Evolutionary conservation across 106 monocot genomes (phyloP), one percentile per base, ranked within the genome.

Genomic region (Apostasia ramifera): DNA sequence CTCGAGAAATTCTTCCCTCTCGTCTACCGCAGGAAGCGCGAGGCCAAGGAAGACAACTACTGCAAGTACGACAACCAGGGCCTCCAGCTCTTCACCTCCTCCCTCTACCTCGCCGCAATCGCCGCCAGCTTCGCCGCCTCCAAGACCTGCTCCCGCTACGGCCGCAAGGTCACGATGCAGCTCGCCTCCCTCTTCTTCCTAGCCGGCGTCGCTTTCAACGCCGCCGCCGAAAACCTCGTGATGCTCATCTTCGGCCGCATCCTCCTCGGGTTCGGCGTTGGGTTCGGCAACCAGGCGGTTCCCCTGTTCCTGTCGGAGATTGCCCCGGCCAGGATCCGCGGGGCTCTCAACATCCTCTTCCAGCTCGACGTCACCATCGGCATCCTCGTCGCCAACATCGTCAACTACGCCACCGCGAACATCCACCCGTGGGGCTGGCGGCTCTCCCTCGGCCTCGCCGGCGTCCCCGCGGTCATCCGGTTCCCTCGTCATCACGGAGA

Each of bases 81-180:
- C 26, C 79, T 88, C 2, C 80, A 80, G 62, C 81, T 81, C 52
- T 88, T 88, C 78, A 88, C 88, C 6, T 88, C 88, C 2, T 88
- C 88, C 4, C 79, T 88, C 14, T 88, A 88, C 71, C 73, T 88
- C 3, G 81, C 88, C 2, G 88, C 80, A 0, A 66, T 88, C 5
- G 58, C 79, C 4, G 47, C 88, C 11, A 79, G 77, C 61, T 76
- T 88, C 74, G 7, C 74, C 41, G 88, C 82, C 45, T 78, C 78
- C 41, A 71, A 57, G 55, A 8, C 59, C 8, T 72, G 72, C 71
- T 59, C 44, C 1, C 53, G 38, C 40, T 70, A 55, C 47, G 82
- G 82, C 7, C 69, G 82, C 5, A 74, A 65, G 53, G 26, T 46
- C 1, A 78, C 66, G 15, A 74, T 82, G 39, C 66, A 64, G 44